phyloP scores from a whole-genome alignment of 805 yeast genomes.

The Clavispora carvajalis region DNA sequence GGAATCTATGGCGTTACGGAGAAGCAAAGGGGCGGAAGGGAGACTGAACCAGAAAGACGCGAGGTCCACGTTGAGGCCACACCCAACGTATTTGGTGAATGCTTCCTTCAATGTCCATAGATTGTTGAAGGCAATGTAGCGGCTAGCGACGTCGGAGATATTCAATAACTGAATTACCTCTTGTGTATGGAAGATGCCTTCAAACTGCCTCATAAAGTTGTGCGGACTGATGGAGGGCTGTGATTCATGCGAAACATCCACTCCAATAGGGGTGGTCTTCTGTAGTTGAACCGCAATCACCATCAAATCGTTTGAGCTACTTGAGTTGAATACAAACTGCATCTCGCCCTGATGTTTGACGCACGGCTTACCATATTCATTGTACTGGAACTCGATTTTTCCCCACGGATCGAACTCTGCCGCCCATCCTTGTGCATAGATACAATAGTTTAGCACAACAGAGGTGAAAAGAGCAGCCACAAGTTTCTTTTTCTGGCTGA shows the following conservation, averaged over 20 bases:
- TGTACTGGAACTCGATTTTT: conserved; percentile 23
- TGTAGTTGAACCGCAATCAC: conserved; percentile 39
- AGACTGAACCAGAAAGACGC: conserved; percentile 6
- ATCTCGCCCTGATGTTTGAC: conserved; percentile 18
- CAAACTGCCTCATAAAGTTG: conserved; percentile 31
- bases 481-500: conserved; percentile 29
- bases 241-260: conserved; percentile 34
- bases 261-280: conserved; percentile 22
- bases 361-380: conserved; percentile 55
- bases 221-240: conserved; percentile 21
- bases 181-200: conserved; percentile 33
- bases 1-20: background rate
- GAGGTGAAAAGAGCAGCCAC: conserved; percentile 43
- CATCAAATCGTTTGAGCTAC: conserved; percentile 51
- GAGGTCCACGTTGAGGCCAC: conserved; percentile 37
- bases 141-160: conserved; percentile 7
- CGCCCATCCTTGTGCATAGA: conserved; percentile 10
- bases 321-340: conserved; percentile 46
- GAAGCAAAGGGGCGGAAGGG: background rate
- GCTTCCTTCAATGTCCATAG: conserved; percentile 82
- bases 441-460: conserved; percentile 33
- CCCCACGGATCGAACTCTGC: conserved; percentile 16
- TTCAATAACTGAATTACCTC: conserved; percentile 31
- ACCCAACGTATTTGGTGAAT: conserved; percentile 61
- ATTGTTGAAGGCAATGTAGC: conserved; percentile 42